Percentiles rank a stretch among this genome's conserved stretches.
Evolutionary conservation across 2,329 filamentous ascomycete species (phyloP).

Genomic region (Aspergillus aculeatus): DNA sequence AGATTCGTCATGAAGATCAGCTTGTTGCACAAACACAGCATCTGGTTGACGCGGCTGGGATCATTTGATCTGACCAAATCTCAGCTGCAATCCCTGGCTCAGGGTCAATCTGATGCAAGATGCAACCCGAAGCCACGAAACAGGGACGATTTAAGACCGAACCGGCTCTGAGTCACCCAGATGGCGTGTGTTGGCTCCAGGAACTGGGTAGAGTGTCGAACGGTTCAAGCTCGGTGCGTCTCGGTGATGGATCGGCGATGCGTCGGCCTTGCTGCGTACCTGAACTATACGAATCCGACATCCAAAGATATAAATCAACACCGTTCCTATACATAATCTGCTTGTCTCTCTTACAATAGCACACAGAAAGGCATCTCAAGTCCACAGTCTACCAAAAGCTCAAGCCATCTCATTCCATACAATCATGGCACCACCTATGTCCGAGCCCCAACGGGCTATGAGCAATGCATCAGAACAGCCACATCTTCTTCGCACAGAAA

Average conservation of each 20-base stretch:
- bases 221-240: constrained; percentile 1
- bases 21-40: background rate
- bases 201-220: background rate
- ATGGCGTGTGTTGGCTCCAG: background rate
- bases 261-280: background rate
- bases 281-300: background rate
- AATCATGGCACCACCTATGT: background rate
- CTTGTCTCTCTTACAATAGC: background rate
- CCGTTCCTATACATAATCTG: background rate
- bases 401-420: background rate
- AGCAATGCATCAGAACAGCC: background rate
- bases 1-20: background rate
- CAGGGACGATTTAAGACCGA: background rate
- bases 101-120: background rate
- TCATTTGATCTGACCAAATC: background rate
- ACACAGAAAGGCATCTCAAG: background rate
- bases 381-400: background rate
- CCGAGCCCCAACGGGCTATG: background rate
- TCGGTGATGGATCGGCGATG: constrained; percentile 3
- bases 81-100: background rate
- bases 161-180: background rate
- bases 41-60: background rate
- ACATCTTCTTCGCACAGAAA: constrained; percentile 17
- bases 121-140: background rate
- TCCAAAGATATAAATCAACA: background rate